Conservation (phyloP, 176 grass and related monocot genomes). For the Carex scoparia region DNA sequence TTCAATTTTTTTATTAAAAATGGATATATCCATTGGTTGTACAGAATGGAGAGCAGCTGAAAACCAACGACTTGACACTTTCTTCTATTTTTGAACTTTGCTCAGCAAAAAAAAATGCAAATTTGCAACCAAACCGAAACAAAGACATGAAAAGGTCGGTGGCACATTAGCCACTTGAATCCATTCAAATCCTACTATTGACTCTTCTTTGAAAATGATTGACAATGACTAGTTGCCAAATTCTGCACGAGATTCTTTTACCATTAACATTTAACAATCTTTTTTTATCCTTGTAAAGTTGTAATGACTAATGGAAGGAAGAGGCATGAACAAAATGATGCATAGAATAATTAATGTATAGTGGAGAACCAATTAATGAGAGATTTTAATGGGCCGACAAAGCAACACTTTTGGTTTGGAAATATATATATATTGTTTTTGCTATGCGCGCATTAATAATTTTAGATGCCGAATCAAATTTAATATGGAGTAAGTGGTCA, state of each 20-base stretch:
- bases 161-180: not conserved
- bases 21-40: not conserved
- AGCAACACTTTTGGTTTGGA: too few species aligned
- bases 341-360: too few species aligned
- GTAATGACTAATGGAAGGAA: not conserved
- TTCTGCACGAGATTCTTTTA: not conserved
- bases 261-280: not conserved
- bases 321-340: too few species aligned
- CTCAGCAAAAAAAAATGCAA: not conserved
- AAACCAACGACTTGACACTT: not conserved
- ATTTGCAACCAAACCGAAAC: not conserved
- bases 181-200: not conserved
- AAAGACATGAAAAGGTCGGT: not conserved
- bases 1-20: not conserved
- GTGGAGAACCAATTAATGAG: too few species aligned
- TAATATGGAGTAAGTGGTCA: too few species aligned
- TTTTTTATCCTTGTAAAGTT: not conserved
- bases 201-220: not conserved
- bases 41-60: not conserved
- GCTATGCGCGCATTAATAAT: too few species aligned
- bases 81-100: not conserved
- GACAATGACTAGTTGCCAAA: conserved; percentile 3
- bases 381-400: too few species aligned
- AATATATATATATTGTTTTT: too few species aligned
- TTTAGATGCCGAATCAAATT: too few species aligned